Percentiles rank a stretch among this genome's conserved stretches.
These are phyloP conservation scores for Stylosanthes scabra DNA, from an alignment of 331 rosid species.

Conservation along the genomic window DNA sequence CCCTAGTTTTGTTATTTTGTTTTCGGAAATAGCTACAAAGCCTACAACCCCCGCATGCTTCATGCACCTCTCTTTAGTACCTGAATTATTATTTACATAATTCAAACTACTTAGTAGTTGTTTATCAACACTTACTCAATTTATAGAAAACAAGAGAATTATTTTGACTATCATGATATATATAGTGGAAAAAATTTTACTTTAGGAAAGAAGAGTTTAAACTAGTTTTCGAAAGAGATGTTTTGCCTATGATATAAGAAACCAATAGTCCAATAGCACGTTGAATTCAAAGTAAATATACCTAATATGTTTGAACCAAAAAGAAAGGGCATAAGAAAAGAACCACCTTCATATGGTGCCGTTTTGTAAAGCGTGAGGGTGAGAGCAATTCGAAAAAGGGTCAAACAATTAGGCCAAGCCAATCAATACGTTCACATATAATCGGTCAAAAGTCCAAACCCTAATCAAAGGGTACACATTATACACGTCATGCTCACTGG, in stretches of 20 bases:
- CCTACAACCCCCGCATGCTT: not conserved
- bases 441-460: slow-evolving; percentile 41
- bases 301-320: not conserved
- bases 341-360: slow-evolving; percentile 5
- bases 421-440: slow-evolving; percentile 29
- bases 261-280: not conserved
- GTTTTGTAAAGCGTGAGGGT: not conserved
- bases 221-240: slow-evolving; percentile 10
- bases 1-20: slow-evolving; percentile 14
- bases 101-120: no score
- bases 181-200: no score
- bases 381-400: not conserved
- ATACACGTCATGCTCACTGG: slow-evolving; percentile 26
- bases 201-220: no score
- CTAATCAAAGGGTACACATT: not conserved
- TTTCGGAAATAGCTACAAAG: not conserved
- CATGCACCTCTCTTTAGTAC: not conserved
- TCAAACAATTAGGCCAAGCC: slow-evolving; percentile 45
- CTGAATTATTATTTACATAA: no score
- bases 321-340: not conserved
- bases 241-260: not conserved
- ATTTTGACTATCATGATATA: no score
- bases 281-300: slow-evolving; percentile 25
- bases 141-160: no score
- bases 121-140: no score